These are phyloP conservation scores for Erysimum cheiranthoides DNA, from an alignment of 345 rosid genomes.

Conservation along the genomic window DNA sequence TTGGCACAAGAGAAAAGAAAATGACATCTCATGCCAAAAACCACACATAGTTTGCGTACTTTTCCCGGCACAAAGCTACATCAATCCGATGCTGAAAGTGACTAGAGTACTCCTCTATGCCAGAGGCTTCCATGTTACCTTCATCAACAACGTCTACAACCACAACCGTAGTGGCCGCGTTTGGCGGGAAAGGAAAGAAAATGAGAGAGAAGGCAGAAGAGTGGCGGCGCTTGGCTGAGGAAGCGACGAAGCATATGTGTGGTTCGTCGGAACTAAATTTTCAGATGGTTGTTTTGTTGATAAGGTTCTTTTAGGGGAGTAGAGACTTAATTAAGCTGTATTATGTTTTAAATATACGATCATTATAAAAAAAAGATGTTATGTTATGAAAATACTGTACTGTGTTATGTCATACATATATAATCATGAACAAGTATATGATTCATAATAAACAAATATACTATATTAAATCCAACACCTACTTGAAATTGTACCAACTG, in stretches of 20 bases:
- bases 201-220: conserved; percentile 53
- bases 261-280: conserved; percentile 53
- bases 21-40: conserved; percentile 16
- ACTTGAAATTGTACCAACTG: too few relatives aligned
- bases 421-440: too few relatives aligned
- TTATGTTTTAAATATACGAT: too few relatives aligned
- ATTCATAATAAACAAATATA: too few relatives aligned
- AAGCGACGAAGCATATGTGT: conserved; percentile 16
- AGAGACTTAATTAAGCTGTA: neutral
- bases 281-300: conserved; percentile 45
- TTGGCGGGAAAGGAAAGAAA: conserved; percentile 52
- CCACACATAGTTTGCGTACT: conserved; percentile 29
- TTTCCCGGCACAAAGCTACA: conserved; percentile 31
- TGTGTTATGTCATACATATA: too few relatives aligned
- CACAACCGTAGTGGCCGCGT: neutral
- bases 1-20: neutral
- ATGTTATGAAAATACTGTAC: too few relatives aligned
- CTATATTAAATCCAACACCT: too few relatives aligned
- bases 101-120: conserved; percentile 15
- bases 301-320: conserved; percentile 39
- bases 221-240: conserved; percentile 49
- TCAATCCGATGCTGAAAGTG: conserved; percentile 25
- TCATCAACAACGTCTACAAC: neutral
- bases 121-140: conserved; percentile 23
- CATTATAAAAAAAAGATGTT: too few relatives aligned